phyloP scores from a whole-genome alignment of 352 stramenopile genomes.

The Lagenidium giganteum region DNA sequence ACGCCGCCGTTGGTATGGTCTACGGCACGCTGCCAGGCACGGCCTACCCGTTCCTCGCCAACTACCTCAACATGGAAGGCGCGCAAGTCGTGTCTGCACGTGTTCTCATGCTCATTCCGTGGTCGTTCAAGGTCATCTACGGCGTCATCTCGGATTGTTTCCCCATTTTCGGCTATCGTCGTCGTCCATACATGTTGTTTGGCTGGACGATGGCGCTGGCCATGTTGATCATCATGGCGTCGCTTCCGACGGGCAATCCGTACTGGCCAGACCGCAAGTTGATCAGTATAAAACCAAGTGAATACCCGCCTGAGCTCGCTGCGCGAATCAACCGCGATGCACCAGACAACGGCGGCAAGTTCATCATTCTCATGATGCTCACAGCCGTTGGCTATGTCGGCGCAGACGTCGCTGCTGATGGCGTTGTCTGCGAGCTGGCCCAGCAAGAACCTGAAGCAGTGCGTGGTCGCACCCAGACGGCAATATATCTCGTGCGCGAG shows the following conservation, averaged over 20 bases:
- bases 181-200: constrained; percentile 29
- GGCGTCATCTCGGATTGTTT: constrained; percentile 21
- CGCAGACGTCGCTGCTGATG: constrained; percentile 12
- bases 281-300: constrained; percentile 16
- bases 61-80: constrained; percentile 27
- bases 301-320: constrained; percentile 28
- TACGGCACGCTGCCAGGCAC: constrained; percentile 17
- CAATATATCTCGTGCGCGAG: constrained; percentile 7
- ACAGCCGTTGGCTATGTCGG: constrained; percentile 21
- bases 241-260: constrained; percentile 8
- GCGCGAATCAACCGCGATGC: constrained; percentile 19
- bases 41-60: constrained; percentile 20
- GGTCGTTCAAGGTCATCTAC: constrained; percentile 31
- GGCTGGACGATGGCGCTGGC: constrained; percentile 16
- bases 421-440: constrained; percentile 6
- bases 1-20: constrained; percentile 13
- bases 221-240: constrained; percentile 15
- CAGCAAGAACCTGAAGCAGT: constrained; percentile 13
- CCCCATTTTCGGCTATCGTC: constrained; percentile 25
- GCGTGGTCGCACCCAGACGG: constrained; percentile 10
- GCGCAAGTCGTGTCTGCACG: constrained; percentile 15
- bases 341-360: constrained; percentile 16
- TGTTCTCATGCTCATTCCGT: constrained; percentile 17
- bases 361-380: constrained; percentile 31
- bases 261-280: constrained; percentile 24